Base-by-base conservation (phyloP, 1,284 basidiomycete species). In the Waitea zeae region DNA sequence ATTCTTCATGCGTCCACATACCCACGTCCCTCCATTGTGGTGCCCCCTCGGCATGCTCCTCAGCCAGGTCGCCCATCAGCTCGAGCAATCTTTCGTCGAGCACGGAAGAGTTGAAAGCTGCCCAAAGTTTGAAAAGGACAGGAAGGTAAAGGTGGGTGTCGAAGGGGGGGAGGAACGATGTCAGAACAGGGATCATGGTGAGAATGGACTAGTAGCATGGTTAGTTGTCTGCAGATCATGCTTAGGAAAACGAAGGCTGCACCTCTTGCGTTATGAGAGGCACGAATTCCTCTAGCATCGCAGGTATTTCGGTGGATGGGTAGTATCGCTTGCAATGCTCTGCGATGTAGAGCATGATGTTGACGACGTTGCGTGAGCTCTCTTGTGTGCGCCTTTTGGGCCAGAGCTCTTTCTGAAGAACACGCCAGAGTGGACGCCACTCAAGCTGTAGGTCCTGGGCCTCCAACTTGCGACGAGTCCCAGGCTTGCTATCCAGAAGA, bases 51-150 rank as follows among this genome's bases (percentile, higher is more conserved):
- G 87, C 64, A 48, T 90, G 81, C 47, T 81, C 74, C 47, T 84
- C 75, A 0, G 83, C 64, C 11, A 93, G 57, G 22, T 76, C 63
- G 26, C 80, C 83, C 37, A 78, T 71, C 4, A 90, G 54, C 44
- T 90, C 81, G n/a, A 92, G 62, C 46, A 90, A 62, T 43, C 86
- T 72, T 42, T 90, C 87, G 44, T 93, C 87, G 38, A 87, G 60
- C 13, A 78, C 61, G 27, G 67, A 67, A 1, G 82, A 84, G 46
- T 86, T 84, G 52, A 88, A 84, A 3, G 78, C 74, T 48, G 86
- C 77, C 84, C 88, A 90, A 0, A 90, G 58, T 39, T 69, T 76
- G 58, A 90, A 88, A 9, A 87, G 47, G 0, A 70, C 49, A 18
- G 80, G 76, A 32, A 87, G 54, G 50, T 87, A 89, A 14, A 71